Base-by-base conservation (phyloP, 2,329 filamentous ascomycete genomes). In the Stagonosporopsis rhizophila region DNA sequence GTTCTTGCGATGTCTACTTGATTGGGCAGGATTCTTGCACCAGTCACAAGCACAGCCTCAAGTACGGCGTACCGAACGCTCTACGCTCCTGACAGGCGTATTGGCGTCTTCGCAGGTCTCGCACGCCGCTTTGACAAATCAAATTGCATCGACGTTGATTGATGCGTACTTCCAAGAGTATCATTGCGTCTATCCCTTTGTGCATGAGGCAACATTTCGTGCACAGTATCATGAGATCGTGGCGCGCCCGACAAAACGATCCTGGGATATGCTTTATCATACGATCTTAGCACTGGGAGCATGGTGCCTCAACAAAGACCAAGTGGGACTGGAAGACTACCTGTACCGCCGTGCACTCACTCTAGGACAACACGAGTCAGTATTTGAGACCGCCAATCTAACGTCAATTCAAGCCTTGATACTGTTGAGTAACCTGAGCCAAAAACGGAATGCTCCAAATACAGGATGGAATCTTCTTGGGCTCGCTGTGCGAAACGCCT, bases 21-120 rank as follows among this genome's bases (percentile, higher is more conserved):
- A 69, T 32, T 69, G 66, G 66, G 66, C 66, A 20, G 63, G 66
- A 1, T 69, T 69, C 25, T 35, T 69, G n/a, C 65, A 67, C 39
- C 66, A 69, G 37, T 64, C 63, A 20, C 52, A 51, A 23, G 56
- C 59, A 22, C 60, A 60, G 28, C 48, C 58, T 4, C 57, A 62
- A 12, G 37, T 44, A 44, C 58, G 44, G 6, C 41, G 15, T 22
- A 17, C 48, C 11, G 53, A 57, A 4, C 56, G 56, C 23, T 60
- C 65, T n/a, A 50, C 47, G 6, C 58, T 56, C 8, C 58, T 68
- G 12, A 56, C 52, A 23, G 58, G 58, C 6, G 54, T 62, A 3
- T 38, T 68, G 20, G 65, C 63, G 3, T 68, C 66, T 15, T 56
- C 63, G 9, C 65, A 68, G 22, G 58, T 68, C 12, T 69, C 66